These are phyloP conservation scores for Penstemon barbatus DNA, from an alignment of 257 asterid genomes.

Conservation along the genomic window DNA sequence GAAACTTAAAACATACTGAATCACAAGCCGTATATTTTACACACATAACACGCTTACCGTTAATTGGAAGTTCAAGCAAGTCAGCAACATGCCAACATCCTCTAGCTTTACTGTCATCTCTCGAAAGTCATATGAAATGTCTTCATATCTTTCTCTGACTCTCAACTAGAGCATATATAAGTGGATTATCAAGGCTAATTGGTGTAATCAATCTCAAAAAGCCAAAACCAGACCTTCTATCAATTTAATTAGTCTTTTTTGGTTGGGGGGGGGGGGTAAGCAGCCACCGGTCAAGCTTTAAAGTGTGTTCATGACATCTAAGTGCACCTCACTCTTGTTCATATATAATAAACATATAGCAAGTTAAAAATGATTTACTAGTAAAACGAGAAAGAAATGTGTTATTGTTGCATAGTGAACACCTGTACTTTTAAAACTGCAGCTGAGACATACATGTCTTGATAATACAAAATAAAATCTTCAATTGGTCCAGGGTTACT, in stretches of 20 bases:
- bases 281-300: slow-evolving; percentile 94
- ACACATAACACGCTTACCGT: slow-evolving; percentile 94
- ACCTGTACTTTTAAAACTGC: slow-evolving; percentile 99
- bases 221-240: slow-evolving; percentile 86
- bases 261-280: slow-evolving; percentile 39
- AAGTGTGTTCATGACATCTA: slow-evolving; percentile 97
- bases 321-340: slow-evolving; percentile 92
- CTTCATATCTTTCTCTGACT: slow-evolving; percentile 96
- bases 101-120: slow-evolving; percentile 96
- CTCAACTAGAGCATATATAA: slow-evolving; percentile 91
- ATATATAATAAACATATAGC: slow-evolving; percentile 19
- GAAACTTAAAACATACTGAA: slow-evolving; percentile 40
- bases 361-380: slow-evolving; percentile 12
- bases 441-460: slow-evolving; percentile 92
- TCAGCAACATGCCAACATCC: slow-evolving; percentile 91
- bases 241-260: slow-evolving; percentile 45
- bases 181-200: slow-evolving; percentile 73
- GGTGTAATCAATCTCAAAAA: slow-evolving; percentile 76
- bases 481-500: slow-evolving; percentile 84
- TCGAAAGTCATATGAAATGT: slow-evolving; percentile 83
- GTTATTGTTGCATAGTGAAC: slow-evolving; percentile 21
- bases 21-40: slow-evolving; percentile 74
- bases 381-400: slow-evolving; percentile 24
- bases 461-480: slow-evolving; percentile 79
- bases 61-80: slow-evolving; percentile 85